phyloP scores from a whole-genome alignment of 2,329 filamentous ascomycete species.

The Lecanicillium sp. region DNA sequence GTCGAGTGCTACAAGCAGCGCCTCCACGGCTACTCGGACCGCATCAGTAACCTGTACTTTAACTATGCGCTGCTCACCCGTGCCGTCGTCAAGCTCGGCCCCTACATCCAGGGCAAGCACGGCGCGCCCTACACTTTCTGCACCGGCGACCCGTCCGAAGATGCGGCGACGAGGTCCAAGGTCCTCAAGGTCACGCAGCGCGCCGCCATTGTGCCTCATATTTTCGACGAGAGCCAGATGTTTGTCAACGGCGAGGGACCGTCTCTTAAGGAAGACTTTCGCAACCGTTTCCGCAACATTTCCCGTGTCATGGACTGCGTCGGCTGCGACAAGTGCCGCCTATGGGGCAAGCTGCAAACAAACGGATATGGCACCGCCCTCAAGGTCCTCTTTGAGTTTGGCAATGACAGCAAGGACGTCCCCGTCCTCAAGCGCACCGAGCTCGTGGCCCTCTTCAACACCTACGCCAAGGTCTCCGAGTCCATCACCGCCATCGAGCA shows the following conservation, averaged over 20 bases:
- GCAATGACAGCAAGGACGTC: conserved; percentile 55
- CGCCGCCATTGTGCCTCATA: conserved; percentile 63
- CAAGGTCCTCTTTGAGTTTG: conserved; percentile 93
- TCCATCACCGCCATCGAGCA: conserved; percentile 67
- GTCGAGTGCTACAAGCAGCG: conserved; percentile 79
- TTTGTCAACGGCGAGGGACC: conserved; percentile 72
- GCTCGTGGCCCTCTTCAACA: conserved; percentile 90
- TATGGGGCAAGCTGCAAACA: conserved; percentile 97
- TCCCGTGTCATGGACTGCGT: conserved; percentile 98
- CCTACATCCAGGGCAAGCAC: conserved; percentile 57
- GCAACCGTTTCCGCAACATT: conserved; percentile 93
- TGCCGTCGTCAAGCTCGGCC: conserved; percentile 82
- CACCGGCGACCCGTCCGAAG: conserved; percentile 73
- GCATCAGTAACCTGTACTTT: conserved; percentile 96
- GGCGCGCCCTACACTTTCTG: conserved; percentile 75
- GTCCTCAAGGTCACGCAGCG: conserved; percentile 67
- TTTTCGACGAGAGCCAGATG: conserved; percentile 95
- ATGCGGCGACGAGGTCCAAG: conserved; percentile 71
- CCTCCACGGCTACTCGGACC: conserved; percentile 79
- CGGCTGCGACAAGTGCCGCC: conserved; percentile 94
- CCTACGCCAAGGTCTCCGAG: conserved; percentile 77
- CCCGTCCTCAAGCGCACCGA: conserved; percentile 80
- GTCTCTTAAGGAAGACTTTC: conserved; percentile 91
- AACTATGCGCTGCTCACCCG: conserved; percentile 95
- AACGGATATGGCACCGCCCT: conserved; percentile 90